Percentiles rank a stretch among this genome's conserved stretches.
These are phyloP conservation scores for Apiospora koreana DNA, from an alignment of 2,329 filamentous ascomycete species.

Conservation along the genomic window DNA sequence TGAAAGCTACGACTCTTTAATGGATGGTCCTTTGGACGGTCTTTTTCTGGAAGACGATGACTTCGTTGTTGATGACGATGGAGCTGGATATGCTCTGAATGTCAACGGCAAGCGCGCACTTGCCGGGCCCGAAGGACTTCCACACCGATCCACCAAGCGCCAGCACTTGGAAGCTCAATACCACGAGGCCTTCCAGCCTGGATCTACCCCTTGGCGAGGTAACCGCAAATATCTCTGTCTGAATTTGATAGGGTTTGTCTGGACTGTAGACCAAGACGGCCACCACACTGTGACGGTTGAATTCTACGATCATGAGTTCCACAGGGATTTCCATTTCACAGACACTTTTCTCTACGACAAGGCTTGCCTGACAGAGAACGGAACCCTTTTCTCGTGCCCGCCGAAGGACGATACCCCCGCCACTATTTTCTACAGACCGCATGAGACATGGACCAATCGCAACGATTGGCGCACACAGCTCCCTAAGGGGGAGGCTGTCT, in stretches of 20 bases:
- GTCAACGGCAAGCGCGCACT: conserved; percentile 50
- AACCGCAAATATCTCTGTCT: conserved; percentile 92
- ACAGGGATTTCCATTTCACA: conserved; percentile 95
- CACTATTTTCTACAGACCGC: conserved; percentile 91
- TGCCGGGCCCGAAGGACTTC: conserved; percentile 53
- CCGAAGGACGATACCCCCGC: conserved; percentile 67
- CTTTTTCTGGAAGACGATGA: conserved; percentile 64
- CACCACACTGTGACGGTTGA: conserved; percentile 94
- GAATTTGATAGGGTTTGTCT: conserved; percentile 91
- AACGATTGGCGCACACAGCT: conserved; percentile 87
- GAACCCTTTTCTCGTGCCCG: conserved; percentile 81
- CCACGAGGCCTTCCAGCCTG: conserved; percentile 88
- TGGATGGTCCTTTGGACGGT: conserved; percentile 58
- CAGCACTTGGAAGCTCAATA: conserved; percentile 61
- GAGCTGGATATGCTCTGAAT: conserved; percentile 78
- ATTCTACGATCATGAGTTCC: conserved; percentile 92
- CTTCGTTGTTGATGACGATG: conserved; percentile 94
- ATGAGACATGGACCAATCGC: conserved; percentile 93
- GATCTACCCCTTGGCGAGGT: conserved; percentile 93
- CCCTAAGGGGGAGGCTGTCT: conserved; percentile 83
- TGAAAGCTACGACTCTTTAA: conserved; percentile 81
- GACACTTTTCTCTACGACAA: conserved; percentile 97
- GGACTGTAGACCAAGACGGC: conserved; percentile 94
- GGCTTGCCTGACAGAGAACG: conserved; percentile 84
- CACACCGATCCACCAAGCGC: conserved; percentile 49